Evolutionary conservation across 805 yeast species (phyloP).

Genomic region (Kluyveromyces nonfermentans): DNA sequence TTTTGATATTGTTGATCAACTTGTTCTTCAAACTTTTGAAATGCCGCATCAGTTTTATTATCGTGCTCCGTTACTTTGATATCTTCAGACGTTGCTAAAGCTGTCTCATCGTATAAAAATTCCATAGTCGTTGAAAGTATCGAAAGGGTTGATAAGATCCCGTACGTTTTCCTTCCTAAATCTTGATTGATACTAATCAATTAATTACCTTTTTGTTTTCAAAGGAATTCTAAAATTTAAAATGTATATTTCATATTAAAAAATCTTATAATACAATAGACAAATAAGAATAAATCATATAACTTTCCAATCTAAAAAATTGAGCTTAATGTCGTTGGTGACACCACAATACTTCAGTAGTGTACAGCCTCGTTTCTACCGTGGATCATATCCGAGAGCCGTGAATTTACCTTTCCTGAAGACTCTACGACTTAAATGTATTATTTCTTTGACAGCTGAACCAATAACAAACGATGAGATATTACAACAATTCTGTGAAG

Average conservation of each 20-base stretch:
- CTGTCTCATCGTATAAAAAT: slow-evolving; percentile 23
- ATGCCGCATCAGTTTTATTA: slow-evolving; percentile 44
- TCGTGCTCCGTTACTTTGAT: slow-evolving; percentile 16
- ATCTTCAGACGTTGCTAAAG: slow-evolving; percentile 14
- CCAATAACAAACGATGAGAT: slow-evolving; percentile 52
- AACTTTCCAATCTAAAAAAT: too few species aligned
- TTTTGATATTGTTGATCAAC: slow-evolving; percentile 32
- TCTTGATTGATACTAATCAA: too few species aligned
- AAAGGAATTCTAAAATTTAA: neutral
- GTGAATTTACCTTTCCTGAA: slow-evolving; percentile 60
- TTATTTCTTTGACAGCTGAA: slow-evolving; percentile 71
- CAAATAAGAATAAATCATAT: too few species aligned
- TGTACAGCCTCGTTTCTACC: slow-evolving; percentile 57
- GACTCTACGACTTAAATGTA: slow-evolving; percentile 56
- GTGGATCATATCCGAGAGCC: slow-evolving; percentile 84
- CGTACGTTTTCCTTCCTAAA: neutral
- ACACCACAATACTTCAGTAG: slow-evolving; percentile 76
- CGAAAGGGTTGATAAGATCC: neutral
- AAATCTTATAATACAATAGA: too few species aligned
- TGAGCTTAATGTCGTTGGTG: slow-evolving; percentile 27
- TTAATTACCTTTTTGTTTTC: too few species aligned
- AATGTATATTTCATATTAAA: neutral
- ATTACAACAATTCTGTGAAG: slow-evolving; percentile 42
- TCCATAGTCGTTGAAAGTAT: slow-evolving; percentile 15
- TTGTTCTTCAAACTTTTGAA: slow-evolving; percentile 42